Evolutionary conservation across 2,329 filamentous ascomycete species (phyloP).

Genomic region (Westerdykella ornata): DNA sequence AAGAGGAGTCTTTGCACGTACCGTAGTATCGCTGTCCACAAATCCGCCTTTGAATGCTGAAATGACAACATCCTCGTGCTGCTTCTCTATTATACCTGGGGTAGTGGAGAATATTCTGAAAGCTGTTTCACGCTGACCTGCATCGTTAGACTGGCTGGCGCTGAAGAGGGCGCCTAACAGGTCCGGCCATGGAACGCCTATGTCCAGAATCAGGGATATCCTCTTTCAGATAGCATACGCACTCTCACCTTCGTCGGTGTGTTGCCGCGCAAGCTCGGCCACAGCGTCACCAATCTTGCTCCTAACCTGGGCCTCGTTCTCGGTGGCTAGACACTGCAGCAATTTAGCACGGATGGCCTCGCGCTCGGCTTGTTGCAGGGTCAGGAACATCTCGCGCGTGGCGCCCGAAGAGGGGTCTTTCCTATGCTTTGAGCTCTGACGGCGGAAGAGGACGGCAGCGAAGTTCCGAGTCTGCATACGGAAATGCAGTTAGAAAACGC

Average conservation of each 20-base stretch:
- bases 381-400: slow-evolving; percentile 77
- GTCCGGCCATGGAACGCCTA: slow-evolving; percentile 83
- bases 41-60: slow-evolving; percentile 87
- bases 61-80: slow-evolving; percentile 86
- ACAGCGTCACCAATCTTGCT: slow-evolving; percentile 98
- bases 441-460: slow-evolving; percentile 85
- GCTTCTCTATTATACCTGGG: slow-evolving; percentile 89
- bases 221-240: not conserved
- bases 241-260: slow-evolving; percentile 75
- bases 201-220: slow-evolving; percentile 1
- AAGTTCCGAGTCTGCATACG: slow-evolving; percentile 71
- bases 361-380: slow-evolving; percentile 65
- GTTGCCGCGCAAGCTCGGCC: slow-evolving; percentile 89
- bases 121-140: slow-evolving; percentile 80
- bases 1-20: slow-evolving; percentile 35
- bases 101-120: slow-evolving; percentile 95
- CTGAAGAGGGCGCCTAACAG: slow-evolving; percentile 80
- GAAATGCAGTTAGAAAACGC: not conserved
- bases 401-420: slow-evolving; percentile 62
- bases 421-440: slow-evolving; percentile 81
- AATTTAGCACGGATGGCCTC: slow-evolving; percentile 76
- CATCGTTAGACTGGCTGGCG: slow-evolving; percentile 77
- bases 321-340: slow-evolving; percentile 66
- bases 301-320: slow-evolving; percentile 66
- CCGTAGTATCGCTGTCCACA: slow-evolving; percentile 74